Evolutionary conservation across 2,329 filamentous ascomycete species (phyloP).

Genomic region (Chrysoporthe cubensis): DNA sequence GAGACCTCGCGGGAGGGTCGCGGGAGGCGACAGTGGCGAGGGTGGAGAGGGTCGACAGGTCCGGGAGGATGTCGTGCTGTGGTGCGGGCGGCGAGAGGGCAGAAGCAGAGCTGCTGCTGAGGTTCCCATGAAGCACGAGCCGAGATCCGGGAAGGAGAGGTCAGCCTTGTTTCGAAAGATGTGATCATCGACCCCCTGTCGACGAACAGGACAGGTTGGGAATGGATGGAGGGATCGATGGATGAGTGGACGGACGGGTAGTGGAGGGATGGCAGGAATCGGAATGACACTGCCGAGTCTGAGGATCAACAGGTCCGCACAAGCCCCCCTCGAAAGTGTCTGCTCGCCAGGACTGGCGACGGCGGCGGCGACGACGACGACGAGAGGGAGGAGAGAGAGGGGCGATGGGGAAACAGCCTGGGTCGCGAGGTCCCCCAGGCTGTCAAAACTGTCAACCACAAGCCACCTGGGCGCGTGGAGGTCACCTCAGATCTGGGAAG

Average conservation of each 20-base stretch:
- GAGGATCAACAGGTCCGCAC: background rate
- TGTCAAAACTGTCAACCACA: too few species aligned
- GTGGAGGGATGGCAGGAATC: background rate
- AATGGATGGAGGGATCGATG: too few species aligned
- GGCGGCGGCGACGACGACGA: background rate
- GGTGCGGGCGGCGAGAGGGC: background rate
- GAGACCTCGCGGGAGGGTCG: background rate
- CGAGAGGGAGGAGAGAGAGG: background rate
- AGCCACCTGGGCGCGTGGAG: background rate
- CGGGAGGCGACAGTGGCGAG: background rate
- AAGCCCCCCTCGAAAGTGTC: background rate
- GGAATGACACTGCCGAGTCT: background rate
- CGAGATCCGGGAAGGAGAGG: background rate
- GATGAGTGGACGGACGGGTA: too few species aligned
- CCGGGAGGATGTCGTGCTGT: background rate
- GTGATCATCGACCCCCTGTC: background rate
- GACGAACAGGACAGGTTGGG: background rate
- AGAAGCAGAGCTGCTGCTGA: background rate
- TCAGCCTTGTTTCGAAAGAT: background rate
- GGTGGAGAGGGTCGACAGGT: background rate
- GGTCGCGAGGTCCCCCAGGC: background rate
- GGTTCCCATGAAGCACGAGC: background rate
- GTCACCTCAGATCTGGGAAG: slow-evolving; percentile 12
- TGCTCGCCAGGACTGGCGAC: background rate
- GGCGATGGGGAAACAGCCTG: background rate